Percentiles rank a stretch among this genome's conserved stretches.
Evolutionary conservation across 148 eudicot species (phyloP).

Genomic region (Silene conica): DNA sequence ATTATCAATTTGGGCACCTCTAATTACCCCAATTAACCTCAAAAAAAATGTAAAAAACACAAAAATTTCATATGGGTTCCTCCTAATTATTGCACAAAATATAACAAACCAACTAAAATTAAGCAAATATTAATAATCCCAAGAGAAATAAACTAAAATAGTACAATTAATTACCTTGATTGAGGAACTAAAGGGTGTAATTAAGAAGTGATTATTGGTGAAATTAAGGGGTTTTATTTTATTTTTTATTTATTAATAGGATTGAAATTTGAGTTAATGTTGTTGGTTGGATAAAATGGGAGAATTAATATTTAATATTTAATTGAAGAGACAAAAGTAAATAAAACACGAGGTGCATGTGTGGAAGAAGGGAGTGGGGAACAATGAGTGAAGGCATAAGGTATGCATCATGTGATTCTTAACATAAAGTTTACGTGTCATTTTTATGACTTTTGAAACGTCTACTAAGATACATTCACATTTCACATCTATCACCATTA

Average conservation of each 20-base stretch:
- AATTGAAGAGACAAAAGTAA: not conserved
- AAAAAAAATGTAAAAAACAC: conserved; percentile 11
- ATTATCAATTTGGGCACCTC: conserved; percentile 22
- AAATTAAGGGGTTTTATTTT: not conserved
- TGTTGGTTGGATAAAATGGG: not conserved
- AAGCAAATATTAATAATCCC: not conserved
- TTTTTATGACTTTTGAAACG: not conserved
- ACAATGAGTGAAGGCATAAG: not conserved
- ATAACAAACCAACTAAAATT: not conserved
- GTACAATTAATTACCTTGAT: conserved; percentile 16
- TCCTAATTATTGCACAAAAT: not conserved
- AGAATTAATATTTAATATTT: not conserved
- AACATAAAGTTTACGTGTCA: conserved; percentile 12
- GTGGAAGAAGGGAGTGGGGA: conserved; percentile 4
- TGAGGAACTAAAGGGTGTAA: not conserved
- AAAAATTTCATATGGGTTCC: not conserved
- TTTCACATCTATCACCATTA: too few species aligned
- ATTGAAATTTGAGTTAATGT: too few species aligned
- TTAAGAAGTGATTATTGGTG: not conserved
- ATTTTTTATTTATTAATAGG: too few species aligned
- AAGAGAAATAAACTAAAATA: too few species aligned
- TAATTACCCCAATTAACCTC: conserved; percentile 15
- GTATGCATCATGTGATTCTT: conserved; percentile 21
- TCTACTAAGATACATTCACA: too few species aligned
- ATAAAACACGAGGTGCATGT: conserved; percentile 21